A percentile compares a stretch with the other conserved stretches of the same genome.
These are phyloP conservation scores for Fusarium euwallaceae DNA, from an alignment of 2,329 filamentous ascomycete genomes.

Conservation along the genomic window DNA sequence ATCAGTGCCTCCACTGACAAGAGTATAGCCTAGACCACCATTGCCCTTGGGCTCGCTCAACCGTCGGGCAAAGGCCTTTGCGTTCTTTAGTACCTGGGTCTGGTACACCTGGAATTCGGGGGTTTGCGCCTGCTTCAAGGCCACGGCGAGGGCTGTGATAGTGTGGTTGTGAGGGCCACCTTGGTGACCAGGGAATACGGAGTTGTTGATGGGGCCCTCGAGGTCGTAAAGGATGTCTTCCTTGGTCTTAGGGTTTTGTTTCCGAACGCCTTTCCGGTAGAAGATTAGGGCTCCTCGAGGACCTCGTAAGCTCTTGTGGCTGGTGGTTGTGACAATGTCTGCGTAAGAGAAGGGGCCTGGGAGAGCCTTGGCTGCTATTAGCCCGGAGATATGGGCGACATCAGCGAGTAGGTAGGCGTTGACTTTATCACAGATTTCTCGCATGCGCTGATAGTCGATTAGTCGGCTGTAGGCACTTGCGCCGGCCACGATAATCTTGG, in stretches of 20 bases:
- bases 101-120: conserved; percentile 95
- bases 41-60: conserved; percentile 77
- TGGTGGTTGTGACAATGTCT: conserved; percentile 97
- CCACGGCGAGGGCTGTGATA: conserved; percentile 94
- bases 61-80: conserved; percentile 83
- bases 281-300: conserved; percentile 98
- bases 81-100: conserved; percentile 88
- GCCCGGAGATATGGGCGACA: conserved; percentile 96
- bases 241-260: conserved; percentile 86
- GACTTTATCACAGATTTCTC: conserved; percentile 89
- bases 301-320: conserved; percentile 96
- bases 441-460: conserved; percentile 95
- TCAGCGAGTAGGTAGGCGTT: conserved; percentile 94
- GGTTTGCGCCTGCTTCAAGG: conserved; percentile 91
- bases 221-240: conserved; percentile 90
- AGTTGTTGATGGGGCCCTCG: conserved; percentile 92
- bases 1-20: conserved; percentile 95
- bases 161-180: conserved; percentile 99
- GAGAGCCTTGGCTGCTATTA: conserved; percentile 92
- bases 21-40: conserved; percentile 84
- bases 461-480: conserved; percentile 96
- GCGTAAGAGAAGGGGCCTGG: conserved; percentile 90
- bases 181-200: conserved; percentile 98
- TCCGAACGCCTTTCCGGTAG: conserved; percentile 92
- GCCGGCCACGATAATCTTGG: conserved; percentile 95